Evolutionary conservation across 2,329 filamentous ascomycete genomes (phyloP), one percentile per base, ranked within the genome.

Genomic region (Pseudogymnoascus sp.): DNA sequence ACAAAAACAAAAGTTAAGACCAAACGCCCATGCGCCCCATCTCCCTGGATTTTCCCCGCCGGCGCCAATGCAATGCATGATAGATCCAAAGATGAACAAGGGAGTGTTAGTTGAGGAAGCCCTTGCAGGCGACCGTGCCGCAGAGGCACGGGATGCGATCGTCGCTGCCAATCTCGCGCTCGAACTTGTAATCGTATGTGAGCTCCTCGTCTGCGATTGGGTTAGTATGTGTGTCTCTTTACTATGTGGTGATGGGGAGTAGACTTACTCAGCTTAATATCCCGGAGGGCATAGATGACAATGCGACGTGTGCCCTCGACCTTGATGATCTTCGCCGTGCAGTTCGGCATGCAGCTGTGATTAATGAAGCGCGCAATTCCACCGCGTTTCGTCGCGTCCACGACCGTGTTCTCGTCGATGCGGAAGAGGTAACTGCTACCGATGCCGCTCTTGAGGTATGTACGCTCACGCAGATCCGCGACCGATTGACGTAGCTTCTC

Each of bases 151-250:
- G 95, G 71, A 99, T 97, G 67, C 95, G 91, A 76, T 99, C 95
- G 67, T 92, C 85, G 70, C 91, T 96, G 72, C 92, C 92, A 72
- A 96, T 91, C 77, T 99, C 95, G 71, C 95, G 90, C 80, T 99
- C 95, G 76, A 99, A 99, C 77, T 99, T 99, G 84, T 99, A 99
- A 80, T 99, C 95, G 79, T 99, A 99, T 1, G 95, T 99, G 75
- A 99, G 86, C 81, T 99, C 95, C 78, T 99, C 95, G 75, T 97
- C 95, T 99, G 73, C 16, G 64, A 7, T 50, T 3, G 56, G 31
- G 64, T 71, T 70, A 72, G 70, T 50, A 56, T 8, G 53, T 6
- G 4, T n/a, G 3, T 16, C 8, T 4, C 16, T 16, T 6, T 33
- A n/a, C n/a, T 56, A 4, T n/a, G 19, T 14, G 31, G 4, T 6